Evolutionary conservation across 2,329 filamentous ascomycete species (phyloP).

Genomic region (Aspergillus eucalypticola): DNA sequence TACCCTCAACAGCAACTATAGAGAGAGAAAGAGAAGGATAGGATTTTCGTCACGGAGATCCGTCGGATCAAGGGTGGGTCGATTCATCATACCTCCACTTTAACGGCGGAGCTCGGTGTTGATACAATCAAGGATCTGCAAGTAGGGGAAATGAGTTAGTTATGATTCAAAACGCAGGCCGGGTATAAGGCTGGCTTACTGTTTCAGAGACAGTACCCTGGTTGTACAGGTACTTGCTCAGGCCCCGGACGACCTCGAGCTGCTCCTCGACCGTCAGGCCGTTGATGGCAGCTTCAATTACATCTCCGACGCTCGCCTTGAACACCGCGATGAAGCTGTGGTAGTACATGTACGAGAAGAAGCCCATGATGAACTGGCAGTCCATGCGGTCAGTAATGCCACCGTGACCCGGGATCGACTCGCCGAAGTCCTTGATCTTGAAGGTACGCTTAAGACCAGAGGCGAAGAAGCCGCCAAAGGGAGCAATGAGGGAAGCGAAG

Average conservation of each 20-base stretch:
- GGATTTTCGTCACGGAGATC: constrained; percentile 10
- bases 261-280: constrained; percentile 88
- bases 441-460: constrained; percentile 97
- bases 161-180: not conserved
- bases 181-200: constrained; percentile 39
- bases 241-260: constrained; percentile 69
- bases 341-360: constrained; percentile 98
- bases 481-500: constrained; percentile 94
- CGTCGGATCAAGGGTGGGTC: constrained; percentile 15
- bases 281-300: constrained; percentile 89
- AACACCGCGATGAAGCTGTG: constrained; percentile 93
- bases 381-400: constrained; percentile 99
- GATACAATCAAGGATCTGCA: constrained; percentile 41
- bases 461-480: constrained; percentile 97
- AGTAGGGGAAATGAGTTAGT: not conserved
- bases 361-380: constrained; percentile 99
- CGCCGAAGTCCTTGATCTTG: constrained; percentile 99
- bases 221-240: constrained; percentile 65
- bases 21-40: constrained; percentile 9
- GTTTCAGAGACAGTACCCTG: constrained; percentile 59
- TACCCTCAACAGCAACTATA: constrained; percentile 3
- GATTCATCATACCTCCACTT: constrained; percentile 13
- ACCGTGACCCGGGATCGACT: constrained; percentile 95
- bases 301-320: constrained; percentile 78
- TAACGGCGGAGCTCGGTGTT: constrained; percentile 37